phyloP scores from a whole-genome alignment of 192 early-diverging fungal species.

The Fimicolochytrium jonesii region DNA sequence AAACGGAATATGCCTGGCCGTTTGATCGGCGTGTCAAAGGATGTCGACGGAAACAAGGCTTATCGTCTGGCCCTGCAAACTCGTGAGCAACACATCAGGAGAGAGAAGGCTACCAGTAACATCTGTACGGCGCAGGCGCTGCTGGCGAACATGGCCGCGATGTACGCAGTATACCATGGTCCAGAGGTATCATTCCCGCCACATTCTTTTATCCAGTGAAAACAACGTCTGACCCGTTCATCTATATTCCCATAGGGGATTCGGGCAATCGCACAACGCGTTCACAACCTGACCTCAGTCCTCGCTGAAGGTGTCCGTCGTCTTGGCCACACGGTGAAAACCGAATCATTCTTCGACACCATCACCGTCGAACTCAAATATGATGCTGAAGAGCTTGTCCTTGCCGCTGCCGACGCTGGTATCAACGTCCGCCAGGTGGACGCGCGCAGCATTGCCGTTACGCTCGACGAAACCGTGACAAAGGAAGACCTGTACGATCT shows the following conservation, averaged over 20 bases:
- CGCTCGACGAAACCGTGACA: constrained; percentile 89
- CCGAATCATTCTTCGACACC: constrained; percentile 91
- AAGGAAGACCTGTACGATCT: constrained; percentile 78
- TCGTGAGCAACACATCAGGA: constrained; percentile 97
- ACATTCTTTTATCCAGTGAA: too few species aligned
- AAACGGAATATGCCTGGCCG: constrained; percentile 96
- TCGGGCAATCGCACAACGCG: constrained; percentile 81
- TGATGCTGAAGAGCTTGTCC: constrained; percentile 60
- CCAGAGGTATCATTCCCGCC: constrained; percentile 75
- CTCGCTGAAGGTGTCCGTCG: constrained; percentile 71
- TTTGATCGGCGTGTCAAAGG: constrained; percentile 93
- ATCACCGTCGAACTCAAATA: constrained; percentile 72
- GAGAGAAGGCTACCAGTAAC: constrained; percentile 98
- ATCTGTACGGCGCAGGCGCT: constrained; percentile 99
- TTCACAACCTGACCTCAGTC: constrained; percentile 84
- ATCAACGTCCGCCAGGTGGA: constrained; percentile 91
- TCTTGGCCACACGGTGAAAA: constrained; percentile 79
- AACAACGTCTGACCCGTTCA: too few species aligned
- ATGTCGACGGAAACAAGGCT: constrained; percentile 78
- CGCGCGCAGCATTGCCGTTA: constrained; percentile 71
- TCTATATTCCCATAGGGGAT: constrained; percentile 64
- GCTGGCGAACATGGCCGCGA: constrained; percentile 98
- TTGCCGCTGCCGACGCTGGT: constrained; percentile 64
- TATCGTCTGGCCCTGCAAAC: constrained; percentile 96
- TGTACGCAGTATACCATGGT: constrained; percentile 99